Base-by-base conservation (phyloP, 306 rosid genomes). In the Parietaria judaica region DNA sequence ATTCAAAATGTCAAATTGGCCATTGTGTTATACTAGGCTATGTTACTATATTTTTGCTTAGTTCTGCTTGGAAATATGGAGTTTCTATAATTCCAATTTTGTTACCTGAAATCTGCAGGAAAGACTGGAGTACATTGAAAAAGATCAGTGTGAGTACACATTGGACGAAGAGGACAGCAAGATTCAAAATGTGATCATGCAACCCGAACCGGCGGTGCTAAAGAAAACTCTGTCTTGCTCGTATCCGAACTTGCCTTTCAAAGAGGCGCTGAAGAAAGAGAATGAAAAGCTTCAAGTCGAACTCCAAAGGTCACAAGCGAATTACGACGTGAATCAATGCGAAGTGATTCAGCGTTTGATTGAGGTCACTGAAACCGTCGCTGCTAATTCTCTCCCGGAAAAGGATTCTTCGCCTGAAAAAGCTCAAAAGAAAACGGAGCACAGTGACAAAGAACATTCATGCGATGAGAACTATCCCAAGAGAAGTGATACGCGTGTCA, bases 221-320 rank as follows among this genome's bases (percentile, higher is more conserved):
- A 83, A 94, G 84, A 88, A 94, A 84, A 80, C 87, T 65, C 97
- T 94, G 53, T 94, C 99, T 0, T 86, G 89, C 61, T 94, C 99
- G 13, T 94, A 94, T 64, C 99, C 99, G 3, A 83, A 94, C 61
- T 79, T 86, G 79, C 78, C 90, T 65, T 88, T 94, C 66, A 74
- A 76, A 59, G 77, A 82, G 73, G 99, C 97, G 3, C 85, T 94
- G 53, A 75, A 70, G 67, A 88, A 84, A 66, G 99, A 94, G 81
- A 94, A 79, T 63, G 95, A 94, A 79, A 94, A 88, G 75, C 99
- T 94, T 72, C 86, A 84, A 57, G 73, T 86, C 51, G 99, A 94
- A 83, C 86, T 94, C 43, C 94, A 81, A 52, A 79, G 94, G 17
- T 94, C 99, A 1, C 99, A 88, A 77, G 90, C 86, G 66, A 73